phyloP scores from a whole-genome alignment of 306 rosid genomes.

The Rubus idaeus region DNA sequence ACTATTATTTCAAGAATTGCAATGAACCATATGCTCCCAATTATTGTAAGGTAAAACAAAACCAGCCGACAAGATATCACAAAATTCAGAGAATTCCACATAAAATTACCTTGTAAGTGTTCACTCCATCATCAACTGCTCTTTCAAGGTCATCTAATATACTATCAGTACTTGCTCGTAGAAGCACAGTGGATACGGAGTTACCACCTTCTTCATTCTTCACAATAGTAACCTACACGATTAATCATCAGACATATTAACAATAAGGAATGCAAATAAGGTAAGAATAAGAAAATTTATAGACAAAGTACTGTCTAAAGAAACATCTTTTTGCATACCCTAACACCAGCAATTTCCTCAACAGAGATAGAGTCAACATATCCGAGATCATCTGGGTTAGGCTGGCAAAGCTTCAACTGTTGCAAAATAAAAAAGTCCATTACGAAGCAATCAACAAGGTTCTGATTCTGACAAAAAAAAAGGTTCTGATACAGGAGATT shows the following conservation, averaged over 20 bases:
- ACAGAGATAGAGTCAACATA: constrained; percentile 79
- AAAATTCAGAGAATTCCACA: no score
- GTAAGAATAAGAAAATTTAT: neutral
- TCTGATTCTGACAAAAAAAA: no score
- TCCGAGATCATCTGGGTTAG: constrained; percentile 89
- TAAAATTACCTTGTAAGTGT: constrained; percentile 70
- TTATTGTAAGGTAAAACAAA: no score
- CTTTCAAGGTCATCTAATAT: constrained; percentile 88
- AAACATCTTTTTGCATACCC: constrained; percentile 49
- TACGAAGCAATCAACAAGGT: constrained; percentile 18
- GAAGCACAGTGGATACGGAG: constrained; percentile 71
- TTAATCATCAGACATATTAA: constrained; percentile 1
- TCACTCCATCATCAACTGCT: constrained; percentile 94
- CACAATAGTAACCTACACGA: constrained; percentile 61
- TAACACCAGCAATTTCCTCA: constrained; percentile 90
- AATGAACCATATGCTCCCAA: neutral
- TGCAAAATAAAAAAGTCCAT: constrained; percentile 23
- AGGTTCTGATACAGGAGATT: neutral
- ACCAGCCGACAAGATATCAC: no score
- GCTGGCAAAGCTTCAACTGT: constrained; percentile 93
- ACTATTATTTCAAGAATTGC: constrained; percentile 2
- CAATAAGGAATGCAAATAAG: neutral
- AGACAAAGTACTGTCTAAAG: constrained; percentile 2
- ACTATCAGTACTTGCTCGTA: constrained; percentile 85
- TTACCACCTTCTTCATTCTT: constrained; percentile 89